phyloP scores from a whole-genome alignment of 306 rosid species.

The Carpinus fangiana region DNA sequence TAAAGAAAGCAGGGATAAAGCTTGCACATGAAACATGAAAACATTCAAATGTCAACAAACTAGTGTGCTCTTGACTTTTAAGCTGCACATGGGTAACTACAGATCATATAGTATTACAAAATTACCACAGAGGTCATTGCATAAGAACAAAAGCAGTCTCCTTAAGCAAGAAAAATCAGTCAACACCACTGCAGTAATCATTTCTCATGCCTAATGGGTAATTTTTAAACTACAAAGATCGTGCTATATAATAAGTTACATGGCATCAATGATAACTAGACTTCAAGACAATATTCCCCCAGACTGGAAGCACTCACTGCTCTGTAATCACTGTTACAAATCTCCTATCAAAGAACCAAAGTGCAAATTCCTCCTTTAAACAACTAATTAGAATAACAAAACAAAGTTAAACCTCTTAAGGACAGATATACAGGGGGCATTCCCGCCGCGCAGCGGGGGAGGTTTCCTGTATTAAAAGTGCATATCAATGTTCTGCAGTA shows the following conservation, averaged over 20 bases:
- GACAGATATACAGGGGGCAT: background rate
- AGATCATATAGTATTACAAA: constrained; percentile 19
- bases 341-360: background rate
- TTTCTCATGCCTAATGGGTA: background rate
- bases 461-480: background rate
- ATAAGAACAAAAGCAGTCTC: background rate
- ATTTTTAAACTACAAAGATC: background rate
- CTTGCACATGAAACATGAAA: constrained; percentile 18
- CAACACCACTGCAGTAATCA: background rate
- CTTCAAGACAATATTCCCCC: background rate
- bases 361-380: background rate
- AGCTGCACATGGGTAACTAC: background rate
- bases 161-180: background rate
- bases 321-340: background rate
- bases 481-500: background rate
- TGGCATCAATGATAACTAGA: background rate
- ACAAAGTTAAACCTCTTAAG: background rate
- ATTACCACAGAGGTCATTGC: constrained; percentile 13
- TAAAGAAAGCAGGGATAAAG: constrained; percentile 15
- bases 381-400: background rate
- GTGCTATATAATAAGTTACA: background rate
- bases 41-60: background rate
- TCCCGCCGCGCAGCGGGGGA: background rate
- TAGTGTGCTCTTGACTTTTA: background rate
- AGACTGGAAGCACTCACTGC: background rate